Conservation (phyloP, 176 grass and related monocot species). For the Carex scoparia region DNA sequence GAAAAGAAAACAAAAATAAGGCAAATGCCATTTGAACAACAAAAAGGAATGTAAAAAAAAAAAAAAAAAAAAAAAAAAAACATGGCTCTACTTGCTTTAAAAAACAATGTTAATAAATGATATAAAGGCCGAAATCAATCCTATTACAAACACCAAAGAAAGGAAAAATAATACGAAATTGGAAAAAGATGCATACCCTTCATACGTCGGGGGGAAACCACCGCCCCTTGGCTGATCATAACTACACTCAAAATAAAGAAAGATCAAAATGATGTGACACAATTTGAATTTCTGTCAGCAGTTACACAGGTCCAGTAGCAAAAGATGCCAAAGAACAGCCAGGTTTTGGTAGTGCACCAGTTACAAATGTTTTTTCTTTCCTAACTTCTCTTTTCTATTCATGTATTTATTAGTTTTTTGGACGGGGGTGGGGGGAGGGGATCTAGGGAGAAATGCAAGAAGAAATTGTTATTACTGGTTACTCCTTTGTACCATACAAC, state of each 20-base stretch:
- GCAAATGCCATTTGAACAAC: not conserved
- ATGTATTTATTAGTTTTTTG: no score
- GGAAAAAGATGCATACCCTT: slow-evolving; percentile 18
- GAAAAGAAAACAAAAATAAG: not conserved
- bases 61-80: not conserved
- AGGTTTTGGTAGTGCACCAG: not conserved
- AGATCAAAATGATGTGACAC: not conserved
- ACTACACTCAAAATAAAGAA: not conserved
- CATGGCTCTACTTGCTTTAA: not conserved
- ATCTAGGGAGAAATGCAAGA: not conserved
- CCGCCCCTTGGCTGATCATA: not conserved
- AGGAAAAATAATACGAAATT: not conserved
- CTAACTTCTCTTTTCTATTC: not conserved
- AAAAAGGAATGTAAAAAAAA: not conserved
- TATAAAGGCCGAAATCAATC: not conserved
- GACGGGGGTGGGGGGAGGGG: not conserved
- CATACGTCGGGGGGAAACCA: slow-evolving; percentile 30
- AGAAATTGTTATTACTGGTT: not conserved
- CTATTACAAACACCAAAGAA: not conserved
- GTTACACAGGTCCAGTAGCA: not conserved
- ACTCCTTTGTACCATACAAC: not conserved
- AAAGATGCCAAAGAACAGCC: not conserved
- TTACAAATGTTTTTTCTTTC: not conserved
- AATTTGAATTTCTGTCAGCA: not conserved
- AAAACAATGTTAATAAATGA: not conserved